Evolutionary conservation across 1,284 basidiomycete genomes (phyloP).

Genomic region (Moniliophthora roreri): DNA sequence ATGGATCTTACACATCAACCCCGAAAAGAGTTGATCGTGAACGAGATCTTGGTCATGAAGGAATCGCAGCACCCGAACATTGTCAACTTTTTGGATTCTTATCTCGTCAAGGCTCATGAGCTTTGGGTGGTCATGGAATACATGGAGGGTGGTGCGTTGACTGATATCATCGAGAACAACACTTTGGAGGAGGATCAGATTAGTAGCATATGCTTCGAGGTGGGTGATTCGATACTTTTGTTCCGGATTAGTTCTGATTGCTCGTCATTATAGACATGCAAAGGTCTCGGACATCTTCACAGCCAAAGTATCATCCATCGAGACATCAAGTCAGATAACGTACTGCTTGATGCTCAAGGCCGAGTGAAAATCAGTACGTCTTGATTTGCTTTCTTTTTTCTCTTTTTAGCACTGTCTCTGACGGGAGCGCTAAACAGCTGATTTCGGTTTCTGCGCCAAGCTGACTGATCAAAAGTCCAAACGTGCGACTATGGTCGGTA

Average conservation of each 20-base stretch:
- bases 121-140: conserved; percentile 99
- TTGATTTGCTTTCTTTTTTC: not conserved
- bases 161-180: conserved; percentile 98
- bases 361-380: conserved; percentile 94
- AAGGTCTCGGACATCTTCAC: conserved; percentile 91
- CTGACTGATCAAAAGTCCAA: conserved; percentile 98
- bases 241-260: not conserved
- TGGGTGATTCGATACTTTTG: conserved; percentile 36
- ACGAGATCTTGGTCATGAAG: conserved; percentile 99
- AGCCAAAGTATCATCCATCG: conserved; percentile 96
- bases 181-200: conserved; percentile 96
- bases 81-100: conserved; percentile 95
- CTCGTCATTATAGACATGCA: conserved; percentile 73
- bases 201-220: conserved; percentile 90
- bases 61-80: conserved; percentile 99
- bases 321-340: conserved; percentile 98
- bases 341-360: conserved; percentile 89
- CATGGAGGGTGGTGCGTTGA: conserved; percentile 98
- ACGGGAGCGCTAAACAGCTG: conserved; percentile 55
- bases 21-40: conserved; percentile 96
- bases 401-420: not conserved
- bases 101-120: conserved; percentile 87
- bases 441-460: conserved; percentile 98
- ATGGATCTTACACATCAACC: conserved; percentile 98
- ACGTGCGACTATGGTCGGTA: conserved; percentile 98